These are phyloP conservation scores for Magnaporthiopsis incrustans DNA, from an alignment of 2,329 filamentous ascomycete genomes.

Conservation along the genomic window DNA sequence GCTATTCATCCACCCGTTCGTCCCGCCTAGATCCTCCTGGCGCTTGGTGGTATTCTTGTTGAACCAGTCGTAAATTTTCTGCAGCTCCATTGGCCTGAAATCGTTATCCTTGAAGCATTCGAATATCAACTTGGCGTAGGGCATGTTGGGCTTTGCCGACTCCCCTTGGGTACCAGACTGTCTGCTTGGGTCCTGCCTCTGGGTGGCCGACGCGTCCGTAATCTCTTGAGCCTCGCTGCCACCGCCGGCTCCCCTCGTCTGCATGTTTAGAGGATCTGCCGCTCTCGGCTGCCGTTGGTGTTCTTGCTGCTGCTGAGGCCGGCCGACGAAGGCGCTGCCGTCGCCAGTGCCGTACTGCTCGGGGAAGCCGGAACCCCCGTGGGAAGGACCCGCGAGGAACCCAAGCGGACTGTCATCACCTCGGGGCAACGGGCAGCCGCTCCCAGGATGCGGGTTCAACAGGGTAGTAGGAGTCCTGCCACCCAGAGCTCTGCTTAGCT, in stretches of 20 bases:
- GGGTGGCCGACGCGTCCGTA: not conserved
- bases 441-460: too few species aligned
- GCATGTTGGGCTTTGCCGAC: constrained; percentile 37
- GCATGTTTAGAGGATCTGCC: not conserved
- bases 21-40: constrained; percentile 20
- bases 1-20: constrained; percentile 87
- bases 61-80: constrained; percentile 91
- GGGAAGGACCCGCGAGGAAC: too few species aligned
- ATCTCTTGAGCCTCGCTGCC: too few species aligned
- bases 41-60: constrained; percentile 70
- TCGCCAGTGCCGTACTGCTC: too few species aligned
- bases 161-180: not conserved
- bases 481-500: too few species aligned
- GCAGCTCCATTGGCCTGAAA: constrained; percentile 64
- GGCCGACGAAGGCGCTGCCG: not conserved
- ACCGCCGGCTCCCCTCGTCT: too few species aligned
- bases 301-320: constrained; percentile 1
- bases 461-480: too few species aligned
- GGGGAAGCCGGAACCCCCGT: too few species aligned
- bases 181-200: not conserved
- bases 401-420: too few species aligned
- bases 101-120: constrained; percentile 62
- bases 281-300: not conserved
- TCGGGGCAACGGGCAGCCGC: too few species aligned
- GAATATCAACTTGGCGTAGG: constrained; percentile 79